phyloP scores from a whole-genome alignment of 495 filamentous ascomycete genomes.

The Mytilinidion resinicola region DNA sequence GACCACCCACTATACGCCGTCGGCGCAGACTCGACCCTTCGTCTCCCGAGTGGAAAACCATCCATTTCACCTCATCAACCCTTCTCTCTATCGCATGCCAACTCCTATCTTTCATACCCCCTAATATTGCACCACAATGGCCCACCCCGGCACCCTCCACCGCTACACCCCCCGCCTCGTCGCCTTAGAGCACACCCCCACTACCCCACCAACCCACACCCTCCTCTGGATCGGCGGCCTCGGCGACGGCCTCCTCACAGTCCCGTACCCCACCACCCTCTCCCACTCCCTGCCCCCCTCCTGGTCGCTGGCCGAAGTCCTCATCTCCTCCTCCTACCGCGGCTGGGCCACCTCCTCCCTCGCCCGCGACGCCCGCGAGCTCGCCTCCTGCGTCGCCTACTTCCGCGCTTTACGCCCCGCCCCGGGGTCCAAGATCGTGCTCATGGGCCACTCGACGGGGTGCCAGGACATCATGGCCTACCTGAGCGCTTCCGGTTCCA shows the following conservation, averaged over 20 bases:
- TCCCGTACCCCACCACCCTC: conserved; percentile 53
- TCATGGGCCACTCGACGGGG: conserved; percentile 86
- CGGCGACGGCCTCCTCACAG: conserved; percentile 68
- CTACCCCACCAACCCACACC: conserved; percentile 45
- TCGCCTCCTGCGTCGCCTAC: conserved; percentile 65
- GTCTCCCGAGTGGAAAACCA: too few relatives aligned
- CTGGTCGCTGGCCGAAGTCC: conserved; percentile 57
- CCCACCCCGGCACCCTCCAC: conserved; percentile 50
- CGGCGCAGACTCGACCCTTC: too few relatives aligned
- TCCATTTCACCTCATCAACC: too few relatives aligned
- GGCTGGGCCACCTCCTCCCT: conserved; percentile 70
- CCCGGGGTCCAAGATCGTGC: conserved; percentile 55
- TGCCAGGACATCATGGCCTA: conserved; percentile 85
- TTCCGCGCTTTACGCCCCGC: conserved; percentile 41
- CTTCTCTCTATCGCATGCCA: too few relatives aligned
- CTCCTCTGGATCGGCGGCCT: conserved; percentile 83
- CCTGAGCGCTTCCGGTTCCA: conserved; percentile 34
- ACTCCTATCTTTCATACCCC: too few relatives aligned
- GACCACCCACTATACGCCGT: too few relatives aligned
- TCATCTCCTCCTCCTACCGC: conserved; percentile 58
- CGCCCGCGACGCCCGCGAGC: conserved; percentile 63
- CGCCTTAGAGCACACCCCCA: conserved; percentile 51
- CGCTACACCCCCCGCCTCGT: conserved; percentile 52
- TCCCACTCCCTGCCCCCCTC: conserved; percentile 51
- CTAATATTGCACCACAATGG: too few relatives aligned